Percentiles rank a stretch among this genome's conserved stretches.
Conservation (phyloP, 2,329 filamentous ascomycete genomes). For the Chaetomium globosum region DNA sequence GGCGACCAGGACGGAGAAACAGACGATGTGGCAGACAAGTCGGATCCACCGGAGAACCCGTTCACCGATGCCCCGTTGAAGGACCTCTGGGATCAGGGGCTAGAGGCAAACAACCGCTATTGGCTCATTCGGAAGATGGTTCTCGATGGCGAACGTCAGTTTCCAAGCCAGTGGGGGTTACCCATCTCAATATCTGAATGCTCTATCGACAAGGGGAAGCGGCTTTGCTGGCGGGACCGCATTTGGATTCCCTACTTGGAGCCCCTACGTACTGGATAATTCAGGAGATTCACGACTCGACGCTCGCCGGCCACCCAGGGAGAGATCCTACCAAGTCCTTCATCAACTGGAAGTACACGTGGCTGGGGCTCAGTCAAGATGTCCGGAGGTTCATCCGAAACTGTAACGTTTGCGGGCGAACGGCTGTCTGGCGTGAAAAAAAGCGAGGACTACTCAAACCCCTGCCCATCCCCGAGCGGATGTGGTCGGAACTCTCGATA, state of each 20-base stretch:
- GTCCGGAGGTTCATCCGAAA: no score
- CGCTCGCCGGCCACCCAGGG: no score
- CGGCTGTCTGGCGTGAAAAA: no score
- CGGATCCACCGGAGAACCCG: conserved; percentile 12
- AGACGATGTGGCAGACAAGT: conserved; percentile 8
- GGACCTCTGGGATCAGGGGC: conserved; percentile 9
- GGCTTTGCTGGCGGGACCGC: conserved; percentile 13
- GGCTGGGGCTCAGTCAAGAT: no score
- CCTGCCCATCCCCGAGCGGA: conserved; percentile 17
- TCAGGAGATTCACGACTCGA: no score
- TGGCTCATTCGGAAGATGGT: conserved; percentile 13
- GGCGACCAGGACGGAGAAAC: neutral
- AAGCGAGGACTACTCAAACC: no score
- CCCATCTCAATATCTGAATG: conserved; percentile 17
- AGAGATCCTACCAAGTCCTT: no score
- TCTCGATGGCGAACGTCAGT: neutral
- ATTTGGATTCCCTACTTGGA: no score
- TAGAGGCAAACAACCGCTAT: conserved; percentile 20
- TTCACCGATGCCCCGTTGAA: conserved; percentile 2
- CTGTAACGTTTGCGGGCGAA: no score
- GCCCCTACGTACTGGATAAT: no score
- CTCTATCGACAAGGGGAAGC: conserved; percentile 16
- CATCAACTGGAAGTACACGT: no score
- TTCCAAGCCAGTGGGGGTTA: conserved; percentile 4
- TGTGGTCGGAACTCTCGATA: conserved; percentile 4